Base-by-base conservation (phyloP, 225 moss, liverwort and hornwort genomes). In the Thuidium tamariscinum region DNA sequence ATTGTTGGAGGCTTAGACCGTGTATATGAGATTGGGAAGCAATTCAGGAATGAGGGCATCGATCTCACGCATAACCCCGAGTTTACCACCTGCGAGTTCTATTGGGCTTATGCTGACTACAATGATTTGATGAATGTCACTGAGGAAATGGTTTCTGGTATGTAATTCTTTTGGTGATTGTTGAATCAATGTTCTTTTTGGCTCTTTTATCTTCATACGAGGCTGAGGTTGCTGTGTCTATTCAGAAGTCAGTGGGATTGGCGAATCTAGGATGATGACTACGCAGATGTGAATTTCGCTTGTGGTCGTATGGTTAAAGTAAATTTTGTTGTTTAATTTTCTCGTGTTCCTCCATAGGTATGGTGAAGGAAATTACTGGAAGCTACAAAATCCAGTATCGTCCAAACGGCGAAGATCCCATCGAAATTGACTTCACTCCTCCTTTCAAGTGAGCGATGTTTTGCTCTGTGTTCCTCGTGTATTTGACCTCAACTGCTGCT, bases 1-100 rank as follows among this genome's bases (percentile, higher is more conserved):
- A 89, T 97, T 63, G 94, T 98, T 84, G 97, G 98, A 83, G 98
- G 98, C 80, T 87, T 97, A 81, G 98, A 98, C 89, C 94, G 97
- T 75, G 97, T 98, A 21, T 98, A 98, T 73, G 98, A 98, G 89
- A 98, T 98, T 62, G 98, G 98, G 76, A 98, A 98, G 79, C 97
- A 97, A 48, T 98, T 98, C 81, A 92, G 97, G 74, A 98, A 97
- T 60, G 98, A 98, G 85, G 98, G 97, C 78, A 96, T 97, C 36
- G 98, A 98, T 86, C 98, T 96, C 41, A 98, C 98, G 6, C 98
- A 98, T 74, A 97, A 97, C 74, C 98, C 98, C 10, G 97, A 98
- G 89, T 98, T 98, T 48, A 97, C 98, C 22, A 96, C 97, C 13
- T 96, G 98, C 89, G 98, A 97, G 89, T 98, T 98, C 83, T 97